These are phyloP conservation scores for Candida insectalens DNA, from an alignment of 805 yeast genomes.

Conservation along the genomic window DNA sequence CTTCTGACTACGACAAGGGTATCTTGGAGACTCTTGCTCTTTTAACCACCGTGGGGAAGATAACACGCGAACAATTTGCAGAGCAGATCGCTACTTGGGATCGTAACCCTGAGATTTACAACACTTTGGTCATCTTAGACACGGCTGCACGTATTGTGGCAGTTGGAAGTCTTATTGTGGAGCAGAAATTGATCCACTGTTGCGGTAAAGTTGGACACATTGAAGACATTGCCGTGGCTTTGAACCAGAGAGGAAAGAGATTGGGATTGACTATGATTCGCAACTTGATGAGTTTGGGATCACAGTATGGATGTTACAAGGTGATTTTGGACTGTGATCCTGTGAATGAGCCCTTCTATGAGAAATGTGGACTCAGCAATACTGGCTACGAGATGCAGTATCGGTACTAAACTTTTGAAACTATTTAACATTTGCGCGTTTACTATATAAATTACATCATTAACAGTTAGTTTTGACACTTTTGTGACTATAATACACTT, in stretches of 20 bases:
- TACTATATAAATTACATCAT: not conserved
- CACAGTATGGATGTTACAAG: conserved; percentile 67
- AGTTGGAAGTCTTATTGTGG: conserved; percentile 74
- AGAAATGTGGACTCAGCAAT: conserved; percentile 68
- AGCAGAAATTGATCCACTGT: conserved; percentile 72
- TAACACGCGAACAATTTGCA: conserved; percentile 40
- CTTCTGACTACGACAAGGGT: conserved; percentile 51
- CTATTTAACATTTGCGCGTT: not conserved
- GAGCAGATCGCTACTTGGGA: conserved; percentile 53
- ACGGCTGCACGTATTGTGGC: conserved; percentile 53
- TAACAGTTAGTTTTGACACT: not conserved
- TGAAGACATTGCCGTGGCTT: conserved; percentile 83
- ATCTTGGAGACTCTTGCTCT: conserved; percentile 53
- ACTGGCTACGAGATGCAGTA: conserved; percentile 65
- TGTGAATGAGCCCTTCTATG: conserved; percentile 76
- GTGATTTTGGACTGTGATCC: conserved; percentile 82
- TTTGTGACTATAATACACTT: conserved; percentile 6
- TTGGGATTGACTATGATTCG: conserved; percentile 64
- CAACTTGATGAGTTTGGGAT: conserved; percentile 50
- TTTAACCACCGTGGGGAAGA: conserved; percentile 76
- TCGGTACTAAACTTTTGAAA: conserved; percentile 27
- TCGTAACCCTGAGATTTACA: conserved; percentile 41
- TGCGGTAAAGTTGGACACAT: conserved; percentile 88
- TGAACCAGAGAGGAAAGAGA: conserved; percentile 71
- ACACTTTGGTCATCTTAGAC: conserved; percentile 59